Evolutionary conservation across 169 alveolate genomes (phyloP).

Genomic region (Besnoitia besnoiti): DNA sequence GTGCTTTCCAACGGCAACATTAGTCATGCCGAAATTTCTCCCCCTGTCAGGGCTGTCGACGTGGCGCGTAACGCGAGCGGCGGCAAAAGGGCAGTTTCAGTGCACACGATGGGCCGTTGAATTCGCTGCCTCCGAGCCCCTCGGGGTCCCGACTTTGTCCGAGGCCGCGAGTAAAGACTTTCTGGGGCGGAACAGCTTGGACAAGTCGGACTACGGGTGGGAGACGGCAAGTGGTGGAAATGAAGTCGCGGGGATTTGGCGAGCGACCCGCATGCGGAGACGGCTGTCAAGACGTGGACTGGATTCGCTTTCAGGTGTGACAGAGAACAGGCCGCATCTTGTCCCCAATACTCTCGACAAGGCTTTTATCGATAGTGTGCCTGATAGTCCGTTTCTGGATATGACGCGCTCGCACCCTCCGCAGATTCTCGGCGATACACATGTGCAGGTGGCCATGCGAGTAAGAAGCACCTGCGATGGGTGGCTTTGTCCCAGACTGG

Average conservation of each 20-base stretch:
- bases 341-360: constrained; percentile 10
- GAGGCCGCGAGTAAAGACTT: too few species aligned
- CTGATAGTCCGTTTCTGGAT: constrained; percentile 9
- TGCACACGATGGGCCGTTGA: too few species aligned
- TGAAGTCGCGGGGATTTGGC: not conserved
- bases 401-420: not conserved
- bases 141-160: too few species aligned
- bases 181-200: not conserved
- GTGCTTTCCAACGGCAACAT: too few species aligned
- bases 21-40: too few species aligned
- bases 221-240: not conserved
- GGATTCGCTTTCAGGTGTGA: not conserved
- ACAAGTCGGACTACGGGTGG: not conserved
- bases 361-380: not conserved
- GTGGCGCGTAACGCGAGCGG: too few species aligned
- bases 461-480: too few species aligned
- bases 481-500: too few species aligned
- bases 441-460: constrained; percentile 37
- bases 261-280: not conserved
- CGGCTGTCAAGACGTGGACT: not conserved
- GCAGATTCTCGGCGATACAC: constrained; percentile 14
- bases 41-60: too few species aligned
- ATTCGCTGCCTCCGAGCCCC: too few species aligned
- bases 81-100: too few species aligned
- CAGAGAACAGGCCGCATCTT: not conserved